Evolutionary conservation across 169 alveolate species (phyloP), one percentile per base, ranked within the genome.

Genomic region (Eimeria sp.): DNA sequence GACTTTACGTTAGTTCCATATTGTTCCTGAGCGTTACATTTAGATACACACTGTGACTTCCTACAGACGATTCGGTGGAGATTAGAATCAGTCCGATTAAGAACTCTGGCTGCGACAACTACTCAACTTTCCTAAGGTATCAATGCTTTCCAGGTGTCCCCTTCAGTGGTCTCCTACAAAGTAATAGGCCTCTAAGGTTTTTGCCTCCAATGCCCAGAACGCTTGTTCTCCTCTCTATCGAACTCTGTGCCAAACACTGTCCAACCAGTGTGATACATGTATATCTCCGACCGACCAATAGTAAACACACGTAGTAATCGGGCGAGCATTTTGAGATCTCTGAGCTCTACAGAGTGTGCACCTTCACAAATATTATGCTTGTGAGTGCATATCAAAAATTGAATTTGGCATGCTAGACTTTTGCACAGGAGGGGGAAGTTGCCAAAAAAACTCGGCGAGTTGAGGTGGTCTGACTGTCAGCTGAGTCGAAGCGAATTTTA

Each of bases 61-160:
- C 97, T 92, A 98, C 98, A 83, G 99, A 98, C 96, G 99, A 98
- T 80, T 97, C 99, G 11, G 96, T 97, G n/a, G 99, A 98, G 96
- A 98, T 98, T 43, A 84, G 47, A 34, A 30, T 84, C 13, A 84
- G 78, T 30, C 92, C 92, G 10, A 84, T 84, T 40, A 84, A 58
- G 80, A 84, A 84, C 80, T 84, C 92, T n/a, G 92, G 92, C 92
- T 84, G 80, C 61, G 76, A 45, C 57, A 20, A 45, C 54, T 45
- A 84, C 49, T 30, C 92, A 16, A 84, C 92, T 18, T 84, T 84
- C 67, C 80, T 84, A 16, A 54, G 92, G 92, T 84, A 61, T 20
- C 63, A 82, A 20, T 49, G 4, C 67, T 30, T 13, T 34, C 63
- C 16, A 9, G 25, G 43, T 25, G 40, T 75, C 20, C 43, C 18